Conservation (phyloP, 352 stramenopile genomes). For the Plasmopara muralis region DNA sequence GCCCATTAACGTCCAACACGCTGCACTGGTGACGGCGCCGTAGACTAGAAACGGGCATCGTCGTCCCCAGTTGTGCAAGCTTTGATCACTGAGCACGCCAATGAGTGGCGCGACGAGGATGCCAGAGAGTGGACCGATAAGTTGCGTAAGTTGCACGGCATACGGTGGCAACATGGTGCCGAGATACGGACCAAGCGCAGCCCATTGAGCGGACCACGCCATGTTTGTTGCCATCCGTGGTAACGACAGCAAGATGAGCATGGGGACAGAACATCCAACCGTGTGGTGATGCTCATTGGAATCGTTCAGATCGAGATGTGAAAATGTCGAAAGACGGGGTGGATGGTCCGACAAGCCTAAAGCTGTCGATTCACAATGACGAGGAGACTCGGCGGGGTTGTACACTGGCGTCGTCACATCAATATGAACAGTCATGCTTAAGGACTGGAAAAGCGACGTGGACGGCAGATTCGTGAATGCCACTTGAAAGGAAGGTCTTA, state of each 20-base stretch:
- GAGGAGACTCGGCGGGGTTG: slow-evolving; percentile 25
- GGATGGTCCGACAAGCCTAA: slow-evolving; percentile 24
- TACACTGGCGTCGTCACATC: slow-evolving; percentile 42
- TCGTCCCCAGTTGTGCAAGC: slow-evolving; percentile 43
- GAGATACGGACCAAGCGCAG: slow-evolving; percentile 58
- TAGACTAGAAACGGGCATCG: slow-evolving; percentile 59
- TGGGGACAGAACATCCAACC: slow-evolving; percentile 46
- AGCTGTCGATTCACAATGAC: slow-evolving; percentile 13
- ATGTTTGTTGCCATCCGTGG: slow-evolving; percentile 74
- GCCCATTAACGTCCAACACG: slow-evolving; percentile 67
- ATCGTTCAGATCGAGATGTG: slow-evolving; percentile 26
- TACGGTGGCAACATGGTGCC: slow-evolving; percentile 55
- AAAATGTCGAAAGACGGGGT: slow-evolving; percentile 28
- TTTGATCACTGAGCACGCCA: slow-evolving; percentile 62
- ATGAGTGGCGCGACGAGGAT: slow-evolving; percentile 65
- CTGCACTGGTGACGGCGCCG: slow-evolving; percentile 50
- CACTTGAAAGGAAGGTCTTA: slow-evolving; percentile 5
- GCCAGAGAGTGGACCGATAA: slow-evolving; percentile 62
- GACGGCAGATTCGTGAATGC: slow-evolving; percentile 17
- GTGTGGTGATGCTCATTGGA: slow-evolving; percentile 18
- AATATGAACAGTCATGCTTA: slow-evolving; percentile 18
- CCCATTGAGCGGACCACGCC: slow-evolving; percentile 74
- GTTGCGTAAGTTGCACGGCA: slow-evolving; percentile 67
- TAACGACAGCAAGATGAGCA: slow-evolving; percentile 62
- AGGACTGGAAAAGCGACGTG: background rate